phyloP scores from a whole-genome alignment of 768 basidiomycete genomes.

The Coprinopsis cinerea region DNA sequence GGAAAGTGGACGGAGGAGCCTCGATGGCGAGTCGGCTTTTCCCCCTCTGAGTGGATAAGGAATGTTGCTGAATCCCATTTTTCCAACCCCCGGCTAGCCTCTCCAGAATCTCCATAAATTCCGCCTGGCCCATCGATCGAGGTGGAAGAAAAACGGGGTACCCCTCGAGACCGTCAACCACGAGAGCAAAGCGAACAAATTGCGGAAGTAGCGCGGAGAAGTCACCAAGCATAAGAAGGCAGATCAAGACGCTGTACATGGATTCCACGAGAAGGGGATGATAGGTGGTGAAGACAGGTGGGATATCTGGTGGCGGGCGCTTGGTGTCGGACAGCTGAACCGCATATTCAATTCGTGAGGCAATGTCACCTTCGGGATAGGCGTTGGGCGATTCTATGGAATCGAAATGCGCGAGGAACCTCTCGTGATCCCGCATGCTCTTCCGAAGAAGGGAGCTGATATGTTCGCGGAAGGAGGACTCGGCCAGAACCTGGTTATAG shows the following conservation, averaged over 20 bases:
- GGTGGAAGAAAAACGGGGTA: conserved; percentile 87
- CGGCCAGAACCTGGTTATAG: conserved; percentile 56
- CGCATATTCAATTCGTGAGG: conserved; percentile 56
- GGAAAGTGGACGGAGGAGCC: conserved; percentile 15
- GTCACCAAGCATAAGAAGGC: conserved; percentile 73
- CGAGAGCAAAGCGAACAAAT: conserved; percentile 58
- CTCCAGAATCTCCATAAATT: conserved; percentile 82
- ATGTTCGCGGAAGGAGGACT: conserved; percentile 52
- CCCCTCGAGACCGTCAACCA: conserved; percentile 81
- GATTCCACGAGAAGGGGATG: conserved; percentile 88
- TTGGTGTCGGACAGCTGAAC: conserved; percentile 63
- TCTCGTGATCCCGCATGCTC: conserved; percentile 78
- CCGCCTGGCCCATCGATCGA: conserved; percentile 84
- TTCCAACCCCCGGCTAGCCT: conserved; percentile 76
- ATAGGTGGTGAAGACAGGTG: conserved; percentile 78
- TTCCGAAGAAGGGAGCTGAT: conserved; percentile 59
- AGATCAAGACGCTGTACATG: conserved; percentile 74
- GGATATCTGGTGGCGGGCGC: conserved; percentile 41
- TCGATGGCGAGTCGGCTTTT: conserved; percentile 41
- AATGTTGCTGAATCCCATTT: conserved; percentile 56
- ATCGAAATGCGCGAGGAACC: conserved; percentile 80
- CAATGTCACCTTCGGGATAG: conserved; percentile 37
- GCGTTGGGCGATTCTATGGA: conserved; percentile 46
- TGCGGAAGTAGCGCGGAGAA: conserved; percentile 55
- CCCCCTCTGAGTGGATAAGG: conserved; percentile 30